Percentiles rank a stretch among this genome's conserved stretches.
Evolutionary conservation across 2,329 filamentous ascomycete species (phyloP).

Genomic region (Aspergillus quadricinctus): DNA sequence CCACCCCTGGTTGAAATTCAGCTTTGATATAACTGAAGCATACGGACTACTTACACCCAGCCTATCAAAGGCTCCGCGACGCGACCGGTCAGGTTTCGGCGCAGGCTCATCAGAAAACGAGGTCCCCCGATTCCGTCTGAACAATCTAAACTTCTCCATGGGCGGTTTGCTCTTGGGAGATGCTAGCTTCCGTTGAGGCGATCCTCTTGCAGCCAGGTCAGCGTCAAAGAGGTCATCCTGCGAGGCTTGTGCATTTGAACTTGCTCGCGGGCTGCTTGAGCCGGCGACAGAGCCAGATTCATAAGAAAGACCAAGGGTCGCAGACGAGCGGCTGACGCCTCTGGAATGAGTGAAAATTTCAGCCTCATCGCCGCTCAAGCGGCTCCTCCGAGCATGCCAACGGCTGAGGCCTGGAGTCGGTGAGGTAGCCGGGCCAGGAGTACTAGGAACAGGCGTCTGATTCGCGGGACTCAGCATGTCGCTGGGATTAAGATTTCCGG

Average conservation of each 20-base stretch:
- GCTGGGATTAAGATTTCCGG: neutral
- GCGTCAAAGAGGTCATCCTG: neutral
- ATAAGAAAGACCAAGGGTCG: neutral
- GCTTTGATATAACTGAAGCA: neutral
- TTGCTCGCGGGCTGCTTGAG: neutral
- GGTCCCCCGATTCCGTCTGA: constrained; percentile 23
- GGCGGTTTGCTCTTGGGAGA: constrained; percentile 16
- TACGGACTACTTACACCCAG: constrained; percentile 12
- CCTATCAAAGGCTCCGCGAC: constrained; percentile 11
- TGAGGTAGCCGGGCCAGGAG: neutral
- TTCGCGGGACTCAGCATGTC: neutral
- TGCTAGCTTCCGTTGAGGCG: constrained; percentile 6
- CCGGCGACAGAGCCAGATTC: neutral
- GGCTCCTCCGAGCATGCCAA: neutral
- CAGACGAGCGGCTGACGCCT: neutral
- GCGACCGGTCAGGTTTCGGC: constrained; percentile 11
- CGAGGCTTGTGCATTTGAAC: neutral
- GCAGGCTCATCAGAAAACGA: constrained; percentile 21
- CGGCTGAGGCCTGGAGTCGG: neutral
- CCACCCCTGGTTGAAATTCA: constrained; percentile 11
- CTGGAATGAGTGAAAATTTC: neutral
- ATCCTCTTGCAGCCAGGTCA: neutral
- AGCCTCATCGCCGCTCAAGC: neutral
- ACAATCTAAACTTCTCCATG: constrained; percentile 25
- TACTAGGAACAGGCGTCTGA: neutral